Conservation (phyloP, 805 yeast species). For the Barnettozyma populi region DNA sequence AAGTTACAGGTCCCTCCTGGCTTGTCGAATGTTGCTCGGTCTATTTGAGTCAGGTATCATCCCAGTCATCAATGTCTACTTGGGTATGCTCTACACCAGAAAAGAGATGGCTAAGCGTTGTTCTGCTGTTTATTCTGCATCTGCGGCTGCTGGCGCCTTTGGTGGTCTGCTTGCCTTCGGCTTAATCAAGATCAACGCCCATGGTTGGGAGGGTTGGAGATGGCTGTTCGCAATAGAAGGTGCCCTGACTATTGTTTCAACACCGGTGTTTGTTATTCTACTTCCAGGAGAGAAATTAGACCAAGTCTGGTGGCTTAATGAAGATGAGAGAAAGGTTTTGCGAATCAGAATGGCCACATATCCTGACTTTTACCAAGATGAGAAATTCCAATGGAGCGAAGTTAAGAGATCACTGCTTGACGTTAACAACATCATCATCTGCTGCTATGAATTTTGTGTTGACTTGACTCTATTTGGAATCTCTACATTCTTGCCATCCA, state of each 20-base stretch:
- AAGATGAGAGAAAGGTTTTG: conserved; percentile 35
- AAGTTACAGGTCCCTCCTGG: conserved; percentile 38
- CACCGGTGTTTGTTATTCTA: conserved; percentile 29
- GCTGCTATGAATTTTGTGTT: conserved; percentile 39
- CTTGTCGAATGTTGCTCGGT: conserved; percentile 45
- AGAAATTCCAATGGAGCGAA: conserved; percentile 32
- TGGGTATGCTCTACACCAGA: conserved; percentile 43
- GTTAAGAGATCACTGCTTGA: conserved; percentile 34
- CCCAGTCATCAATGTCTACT: conserved; percentile 42
- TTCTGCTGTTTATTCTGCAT: conserved; percentile 22
- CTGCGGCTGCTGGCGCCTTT: conserved; percentile 40
- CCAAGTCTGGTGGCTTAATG: conserved; percentile 35
- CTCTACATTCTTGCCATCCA: conserved; percentile 40
- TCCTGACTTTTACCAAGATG: conserved; percentile 32
- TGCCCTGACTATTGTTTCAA: conserved; percentile 33
- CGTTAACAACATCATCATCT: conserved; percentile 30
- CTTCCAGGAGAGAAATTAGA: conserved; percentile 35
- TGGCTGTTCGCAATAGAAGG: conserved; percentile 50
- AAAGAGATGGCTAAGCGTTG: conserved; percentile 44
- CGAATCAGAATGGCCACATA: conserved; percentile 30
- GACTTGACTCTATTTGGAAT: conserved; percentile 40
- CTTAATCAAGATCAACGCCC: conserved; percentile 35
- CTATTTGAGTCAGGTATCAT: conserved; percentile 47
- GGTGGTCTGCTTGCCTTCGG: conserved; percentile 51
- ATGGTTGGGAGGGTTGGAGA: conserved; percentile 41